Percentiles rank a stretch among this genome's conserved stretches.
Evolutionary conservation across 164 flowering plant species (phyloP).

Genomic region (Dillenia suffruticosa): DNA sequence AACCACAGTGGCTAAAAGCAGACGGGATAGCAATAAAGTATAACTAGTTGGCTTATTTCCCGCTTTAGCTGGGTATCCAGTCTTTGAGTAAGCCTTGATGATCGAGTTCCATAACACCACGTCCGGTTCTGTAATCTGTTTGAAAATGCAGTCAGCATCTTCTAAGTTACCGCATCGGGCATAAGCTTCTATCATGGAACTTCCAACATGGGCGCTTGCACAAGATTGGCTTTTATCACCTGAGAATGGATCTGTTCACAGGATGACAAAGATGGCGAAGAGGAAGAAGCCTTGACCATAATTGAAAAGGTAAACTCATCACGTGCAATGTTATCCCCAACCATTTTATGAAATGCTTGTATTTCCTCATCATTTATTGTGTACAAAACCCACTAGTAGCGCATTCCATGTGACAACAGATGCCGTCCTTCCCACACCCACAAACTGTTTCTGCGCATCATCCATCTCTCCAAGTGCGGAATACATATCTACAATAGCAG

Average conservation of each 20-base stretch:
- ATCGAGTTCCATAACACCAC: slow-evolving; percentile 22
- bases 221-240: slow-evolving; percentile 10
- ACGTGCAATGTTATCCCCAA: slow-evolving; percentile 2
- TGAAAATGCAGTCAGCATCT: slow-evolving; percentile 18
- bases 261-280: slow-evolving; percentile 17
- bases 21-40: slow-evolving; percentile 26
- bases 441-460: slow-evolving; percentile 14
- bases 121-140: slow-evolving; percentile 11
- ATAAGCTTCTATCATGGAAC: slow-evolving; percentile 24
- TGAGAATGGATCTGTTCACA: slow-evolving; percentile 19
- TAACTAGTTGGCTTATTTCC: slow-evolving; percentile 17
- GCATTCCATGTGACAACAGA: slow-evolving; percentile 30
- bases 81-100: slow-evolving; percentile 20
- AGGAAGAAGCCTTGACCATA: slow-evolving; percentile 19
- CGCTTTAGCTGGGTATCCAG: slow-evolving; percentile 14
- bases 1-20: slow-evolving; percentile 23
- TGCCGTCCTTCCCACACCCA: slow-evolving; percentile 9
- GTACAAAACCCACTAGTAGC: slow-evolving; percentile 16
- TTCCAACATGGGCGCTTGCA: slow-evolving; percentile 13
- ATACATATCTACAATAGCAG: slow-evolving; percentile 26
- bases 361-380: slow-evolving; percentile 19
- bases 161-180: slow-evolving; percentile 17
- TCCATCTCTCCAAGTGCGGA: slow-evolving; percentile 13
- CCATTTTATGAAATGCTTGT: slow-evolving; percentile 18
- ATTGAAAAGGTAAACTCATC: slow-evolving; percentile 22